Evolutionary conservation across 768 basidiomycete genomes (phyloP).

Genomic region (Mycena kentingensis): DNA sequence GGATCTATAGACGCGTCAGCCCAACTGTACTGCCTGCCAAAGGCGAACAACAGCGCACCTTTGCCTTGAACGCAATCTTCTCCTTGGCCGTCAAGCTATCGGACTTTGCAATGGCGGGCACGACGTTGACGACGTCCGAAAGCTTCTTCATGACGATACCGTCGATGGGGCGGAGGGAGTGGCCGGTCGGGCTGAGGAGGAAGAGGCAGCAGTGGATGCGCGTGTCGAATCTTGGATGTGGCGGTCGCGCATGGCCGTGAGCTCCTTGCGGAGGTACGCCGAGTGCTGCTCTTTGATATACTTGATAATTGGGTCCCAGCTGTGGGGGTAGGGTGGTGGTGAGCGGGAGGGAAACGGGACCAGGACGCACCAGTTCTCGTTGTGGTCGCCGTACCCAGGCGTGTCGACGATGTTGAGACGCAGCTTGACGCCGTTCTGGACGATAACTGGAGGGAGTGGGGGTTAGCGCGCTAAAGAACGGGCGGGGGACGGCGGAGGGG

Average conservation of each 20-base stretch:
- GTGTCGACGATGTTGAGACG: slow-evolving; percentile 98
- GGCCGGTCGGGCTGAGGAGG: slow-evolving; percentile 98
- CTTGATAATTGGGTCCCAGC: slow-evolving; percentile 99
- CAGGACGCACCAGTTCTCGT: slow-evolving; percentile 85
- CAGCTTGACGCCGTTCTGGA: slow-evolving; percentile 93
- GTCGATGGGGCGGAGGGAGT: slow-evolving; percentile 93
- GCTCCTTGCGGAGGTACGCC: slow-evolving; percentile 96
- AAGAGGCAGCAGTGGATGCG: slow-evolving; percentile 97
- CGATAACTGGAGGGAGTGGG: slow-evolving; percentile 64
- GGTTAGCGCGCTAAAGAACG: no score
- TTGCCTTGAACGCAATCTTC: slow-evolving; percentile 88
- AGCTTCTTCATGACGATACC: slow-evolving; percentile 99
- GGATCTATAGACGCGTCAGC: slow-evolving; percentile 60
- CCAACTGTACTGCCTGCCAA: background rate
- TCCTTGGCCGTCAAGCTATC: slow-evolving; percentile 94
- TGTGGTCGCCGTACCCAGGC: slow-evolving; percentile 98
- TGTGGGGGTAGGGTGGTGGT: slow-evolving; percentile 32
- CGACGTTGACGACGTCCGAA: slow-evolving; percentile 97
- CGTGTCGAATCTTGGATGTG: slow-evolving; percentile 98
- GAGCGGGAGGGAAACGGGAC: slow-evolving; percentile 3
- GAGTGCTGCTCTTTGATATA: slow-evolving; percentile 99
- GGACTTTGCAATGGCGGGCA: slow-evolving; percentile 96
- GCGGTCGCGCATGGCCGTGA: slow-evolving; percentile 97
- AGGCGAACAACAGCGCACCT: slow-evolving; percentile 48
- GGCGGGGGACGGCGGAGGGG: no score